Conservation (phyloP, 441 rosid genomes). For the Syzygium syzygioides region DNA sequence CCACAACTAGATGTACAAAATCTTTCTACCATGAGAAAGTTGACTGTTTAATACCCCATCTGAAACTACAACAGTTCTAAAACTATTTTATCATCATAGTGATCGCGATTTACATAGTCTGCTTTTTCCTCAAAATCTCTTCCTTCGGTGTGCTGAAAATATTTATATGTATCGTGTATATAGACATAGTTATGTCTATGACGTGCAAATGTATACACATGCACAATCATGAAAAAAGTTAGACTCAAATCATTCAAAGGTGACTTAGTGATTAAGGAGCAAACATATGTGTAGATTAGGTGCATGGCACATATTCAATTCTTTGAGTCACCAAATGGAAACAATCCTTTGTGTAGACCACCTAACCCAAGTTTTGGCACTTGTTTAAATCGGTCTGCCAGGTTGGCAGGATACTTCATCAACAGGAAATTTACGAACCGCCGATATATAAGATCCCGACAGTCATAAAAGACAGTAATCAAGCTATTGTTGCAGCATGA, state of each 20-base stretch:
- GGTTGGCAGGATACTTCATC: not conserved
- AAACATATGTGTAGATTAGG: fast-evolving
- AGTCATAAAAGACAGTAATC: not conserved
- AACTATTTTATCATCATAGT: not conserved
- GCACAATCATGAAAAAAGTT: not conserved
- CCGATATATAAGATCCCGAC: not conserved
- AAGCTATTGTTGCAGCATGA: not conserved
- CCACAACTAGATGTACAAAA: not conserved
- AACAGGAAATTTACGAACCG: not conserved
- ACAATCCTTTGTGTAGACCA: not conserved
- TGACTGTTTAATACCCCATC: not conserved
- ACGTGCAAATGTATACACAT: not conserved
- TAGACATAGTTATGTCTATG: not conserved
- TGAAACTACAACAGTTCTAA: not conserved
- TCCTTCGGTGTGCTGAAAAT: not conserved
- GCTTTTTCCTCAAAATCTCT: not conserved
- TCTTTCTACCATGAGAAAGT: not conserved
- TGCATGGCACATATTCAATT: fast-evolving
- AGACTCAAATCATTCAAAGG: not conserved
- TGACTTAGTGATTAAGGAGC: not conserved
- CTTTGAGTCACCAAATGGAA: not conserved
- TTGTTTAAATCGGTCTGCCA: not conserved
- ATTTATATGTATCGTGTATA: not conserved
- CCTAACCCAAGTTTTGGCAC: not conserved
- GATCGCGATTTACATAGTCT: not conserved